Evolutionary conservation across 2,329 filamentous ascomycete species (phyloP), one percentile per base, ranked within the genome.

Genomic region (Talaromyces sp.): DNA sequence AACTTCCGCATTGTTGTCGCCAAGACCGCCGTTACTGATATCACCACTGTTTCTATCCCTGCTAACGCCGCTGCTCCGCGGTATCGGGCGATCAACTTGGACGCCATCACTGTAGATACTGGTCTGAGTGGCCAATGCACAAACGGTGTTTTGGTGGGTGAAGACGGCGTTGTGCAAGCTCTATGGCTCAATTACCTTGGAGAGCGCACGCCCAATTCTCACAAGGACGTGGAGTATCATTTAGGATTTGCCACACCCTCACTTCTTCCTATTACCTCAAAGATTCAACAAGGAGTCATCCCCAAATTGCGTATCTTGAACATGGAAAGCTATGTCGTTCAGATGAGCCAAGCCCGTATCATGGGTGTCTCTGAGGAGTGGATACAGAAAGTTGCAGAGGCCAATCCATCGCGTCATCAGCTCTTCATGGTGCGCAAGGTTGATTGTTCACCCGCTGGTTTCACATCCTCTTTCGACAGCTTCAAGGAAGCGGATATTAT

Each of bases 341-440:
- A 96, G 67, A 97, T 99, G 93, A 89, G 89, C 35, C 94, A 99
- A 75, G 93, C 91, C 14, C 88, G 92, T 33, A 91, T 97, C 61
- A 97, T 99, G 92, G 94, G 94, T 9, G 91, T 97, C 1, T 90
- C 90, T 0, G 92, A 97, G 65, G 88, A 95, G 57, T 97, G 93
- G 94, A 96, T 99, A 65, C 82, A 90, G 63, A 89, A 91, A 72
- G 93, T 97, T 2, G 87, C 94, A 48, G 80, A 86, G 60, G 90
- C 91, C 57, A 97, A 99, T 72, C 89, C 90, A 35, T 87, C 94
- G 46, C 89, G 91, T 52, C 94, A 99, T 69, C 94, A 99, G 75
- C 84, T 99, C 33, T 99, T 99, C 79, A 97, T 99, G 89, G 91
- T 99, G 27, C 88, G 91, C 65, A 99, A 99, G 77, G 87, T 96